phyloP scores from a whole-genome alignment of 1,284 basidiomycete species.

The Sphagnurus paluster region DNA sequence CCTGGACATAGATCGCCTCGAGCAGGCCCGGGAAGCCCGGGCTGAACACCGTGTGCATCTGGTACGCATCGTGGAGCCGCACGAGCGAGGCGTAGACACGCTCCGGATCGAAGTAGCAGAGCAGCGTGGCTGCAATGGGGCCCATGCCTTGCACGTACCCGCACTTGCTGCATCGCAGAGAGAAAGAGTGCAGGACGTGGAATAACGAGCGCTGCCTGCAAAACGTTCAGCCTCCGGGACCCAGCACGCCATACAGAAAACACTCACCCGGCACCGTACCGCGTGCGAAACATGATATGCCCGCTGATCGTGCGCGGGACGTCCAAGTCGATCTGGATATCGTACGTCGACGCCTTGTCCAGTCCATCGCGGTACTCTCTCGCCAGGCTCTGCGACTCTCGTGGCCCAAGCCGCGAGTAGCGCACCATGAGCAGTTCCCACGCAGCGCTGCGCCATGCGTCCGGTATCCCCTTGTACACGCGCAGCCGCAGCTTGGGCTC shows the following conservation, averaged over 20 bases:
- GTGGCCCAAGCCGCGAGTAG: conserved; percentile 45
- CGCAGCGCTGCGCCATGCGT: conserved; percentile 91
- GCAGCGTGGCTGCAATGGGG: conserved; percentile 90
- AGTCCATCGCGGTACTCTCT: conserved; percentile 65
- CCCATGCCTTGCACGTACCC: conserved; percentile 99
- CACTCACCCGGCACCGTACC: conserved; percentile 90
- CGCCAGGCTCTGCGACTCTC: conserved; percentile 43
- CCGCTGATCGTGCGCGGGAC: conserved; percentile 96
- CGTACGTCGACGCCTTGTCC: conserved; percentile 83
- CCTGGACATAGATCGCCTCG: conserved; percentile 93
- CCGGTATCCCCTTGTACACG: conserved; percentile 95
- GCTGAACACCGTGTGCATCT: conserved; percentile 86
- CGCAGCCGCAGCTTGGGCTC: conserved; percentile 68
- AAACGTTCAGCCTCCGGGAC: background rate
- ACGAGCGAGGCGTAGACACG: conserved; percentile 84
- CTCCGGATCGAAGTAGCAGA: conserved; percentile 92
- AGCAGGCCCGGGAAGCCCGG: conserved; percentile 96
- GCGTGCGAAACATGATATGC: conserved; percentile 91
- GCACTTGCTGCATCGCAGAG: conserved; percentile 81
- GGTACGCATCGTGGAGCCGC: conserved; percentile 85
- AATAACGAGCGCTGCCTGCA: conserved; percentile 90
- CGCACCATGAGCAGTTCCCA: conserved; percentile 81
- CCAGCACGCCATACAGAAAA: conserved; percentile 7
- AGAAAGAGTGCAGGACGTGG: conserved; percentile 92
- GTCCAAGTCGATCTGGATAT: conserved; percentile 98